Base-by-base conservation (phyloP, 306 rosid species). In the Gillenia trifoliata region DNA sequence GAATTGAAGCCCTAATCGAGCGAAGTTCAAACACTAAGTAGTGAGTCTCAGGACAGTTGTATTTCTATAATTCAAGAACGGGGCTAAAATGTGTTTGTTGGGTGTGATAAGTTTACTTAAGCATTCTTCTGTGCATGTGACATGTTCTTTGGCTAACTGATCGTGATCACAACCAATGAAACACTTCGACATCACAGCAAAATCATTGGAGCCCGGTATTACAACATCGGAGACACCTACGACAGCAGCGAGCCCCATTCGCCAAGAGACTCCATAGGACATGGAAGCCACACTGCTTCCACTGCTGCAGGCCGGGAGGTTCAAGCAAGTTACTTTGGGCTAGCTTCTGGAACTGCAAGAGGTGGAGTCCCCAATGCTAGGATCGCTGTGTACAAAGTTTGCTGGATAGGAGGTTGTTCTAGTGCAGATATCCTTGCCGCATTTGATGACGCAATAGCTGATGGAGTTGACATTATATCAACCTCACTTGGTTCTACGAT, bases 261-360 rank as follows among this genome's bases (percentile, higher is more conserved):
- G 0, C 28, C 73, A 49, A 47, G 73, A 55, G 29, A 68, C 34
- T 47, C 19, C 8, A 0, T 20, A 12, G 73, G 73, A 2, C 73
- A 68, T 29, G 61, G 61, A 34, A 68, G 34, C 25, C 55, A 68
- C 73, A 28, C 61, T 23, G 72, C 72, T 8, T 68, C 72, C 3
- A 68, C 26, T 0, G 43, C 61, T 1, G 73, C 73, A 6, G 73
- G 40, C 40, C 11, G 29, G 34, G 60, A 26, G 60, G 61, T 68
- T 28, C 10, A 16, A 68, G 73, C 73, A 45, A 68, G 60, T 68
- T 68, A 25, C 61, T 68, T 45, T 28, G 43, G 73, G 17, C 25
- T 26, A 26, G 64, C 64, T 25, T 4, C 30, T 11, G 63, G 31
- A 25, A 57, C 63, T 25, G 63, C 63, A 22, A 57, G 63, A 25